phyloP scores from a whole-genome alignment of 139 green algal species.

The Picochlorum costavermella region DNA sequence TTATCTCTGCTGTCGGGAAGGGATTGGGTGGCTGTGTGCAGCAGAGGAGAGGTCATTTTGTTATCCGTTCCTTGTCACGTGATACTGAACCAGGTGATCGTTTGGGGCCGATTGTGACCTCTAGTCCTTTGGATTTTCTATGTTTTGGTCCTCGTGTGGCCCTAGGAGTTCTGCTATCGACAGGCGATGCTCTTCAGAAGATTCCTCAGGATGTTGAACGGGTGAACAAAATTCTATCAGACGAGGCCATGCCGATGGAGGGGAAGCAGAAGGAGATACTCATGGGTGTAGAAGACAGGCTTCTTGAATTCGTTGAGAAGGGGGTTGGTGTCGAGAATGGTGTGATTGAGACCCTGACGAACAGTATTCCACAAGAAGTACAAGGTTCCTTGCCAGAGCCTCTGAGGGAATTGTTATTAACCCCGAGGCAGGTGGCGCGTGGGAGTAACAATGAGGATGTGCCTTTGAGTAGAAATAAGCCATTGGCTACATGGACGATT shows the following conservation, averaged over 20 bases:
- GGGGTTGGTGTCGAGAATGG: constrained; percentile 48
- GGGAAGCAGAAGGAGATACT: constrained; percentile 51
- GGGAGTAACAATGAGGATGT: background rate
- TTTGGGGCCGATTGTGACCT: too few species aligned
- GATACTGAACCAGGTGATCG: too few species aligned
- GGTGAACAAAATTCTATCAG: constrained; percentile 29
- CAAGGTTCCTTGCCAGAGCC: constrained; percentile 26
- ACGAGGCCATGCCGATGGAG: constrained; percentile 52
- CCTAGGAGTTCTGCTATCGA: constrained; percentile 10
- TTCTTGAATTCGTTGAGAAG: constrained; percentile 48
- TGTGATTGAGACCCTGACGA: constrained; percentile 43
- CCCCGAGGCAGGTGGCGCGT: constrained; percentile 4
- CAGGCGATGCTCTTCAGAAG: background rate
- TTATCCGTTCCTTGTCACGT: too few species aligned
- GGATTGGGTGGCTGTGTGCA: too few species aligned
- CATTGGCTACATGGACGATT: constrained; percentile 26
- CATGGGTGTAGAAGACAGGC: constrained; percentile 45
- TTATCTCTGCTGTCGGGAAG: too few species aligned
- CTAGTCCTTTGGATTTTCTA: constrained; percentile 20
- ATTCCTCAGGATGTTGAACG: constrained; percentile 49
- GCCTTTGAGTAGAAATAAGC: background rate
- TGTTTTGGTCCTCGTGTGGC: constrained; percentile 15
- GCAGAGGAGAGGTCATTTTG: too few species aligned
- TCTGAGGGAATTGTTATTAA: constrained; percentile 6
- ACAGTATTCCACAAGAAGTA: constrained; percentile 42